Conservation (phyloP, 2,329 filamentous ascomycete species). For the Venturia effusa region DNA sequence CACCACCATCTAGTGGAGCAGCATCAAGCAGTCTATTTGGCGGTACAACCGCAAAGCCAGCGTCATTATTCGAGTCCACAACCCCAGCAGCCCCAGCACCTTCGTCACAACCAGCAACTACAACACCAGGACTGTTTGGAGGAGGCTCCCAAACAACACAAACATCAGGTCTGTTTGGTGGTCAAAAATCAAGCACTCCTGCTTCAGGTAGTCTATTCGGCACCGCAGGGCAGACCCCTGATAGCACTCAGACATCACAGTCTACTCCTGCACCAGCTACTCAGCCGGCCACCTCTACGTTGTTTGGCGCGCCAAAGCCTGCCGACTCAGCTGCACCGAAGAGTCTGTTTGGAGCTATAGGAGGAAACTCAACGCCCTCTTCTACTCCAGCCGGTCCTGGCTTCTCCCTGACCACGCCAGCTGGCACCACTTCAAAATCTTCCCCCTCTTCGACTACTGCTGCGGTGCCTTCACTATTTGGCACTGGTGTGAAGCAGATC, state of each 20-base stretch:
- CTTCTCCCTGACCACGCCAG: slow-evolving; percentile 4
- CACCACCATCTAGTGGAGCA: slow-evolving; percentile 7
- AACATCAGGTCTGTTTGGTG: slow-evolving; percentile 4
- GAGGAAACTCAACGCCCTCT: not conserved
- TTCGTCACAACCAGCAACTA: not conserved
- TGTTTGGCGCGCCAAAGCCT: not conserved
- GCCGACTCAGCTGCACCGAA: not conserved
- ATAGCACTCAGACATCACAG: slow-evolving; percentile 10
- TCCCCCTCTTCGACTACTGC: not conserved
- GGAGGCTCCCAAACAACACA: not conserved
- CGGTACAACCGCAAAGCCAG: not conserved
- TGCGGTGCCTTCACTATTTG: not conserved
- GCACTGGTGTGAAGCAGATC: not conserved
- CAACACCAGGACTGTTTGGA: not conserved
- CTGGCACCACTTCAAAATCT: not conserved
- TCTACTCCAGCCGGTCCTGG: not conserved
- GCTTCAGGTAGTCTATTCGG: not conserved
- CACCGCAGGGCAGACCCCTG: not conserved
- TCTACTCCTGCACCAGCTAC: slow-evolving; percentile 41
- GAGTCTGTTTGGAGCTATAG: not conserved
- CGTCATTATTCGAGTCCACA: slow-evolving; percentile 9
- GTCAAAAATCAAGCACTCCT: not conserved
- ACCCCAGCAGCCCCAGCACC: slow-evolving; percentile 10
- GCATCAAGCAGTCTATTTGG: slow-evolving; percentile 4
- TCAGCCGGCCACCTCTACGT: slow-evolving; percentile 17